Conservation (phyloP, 306 rosid species). For the Pyrus communis region DNA sequence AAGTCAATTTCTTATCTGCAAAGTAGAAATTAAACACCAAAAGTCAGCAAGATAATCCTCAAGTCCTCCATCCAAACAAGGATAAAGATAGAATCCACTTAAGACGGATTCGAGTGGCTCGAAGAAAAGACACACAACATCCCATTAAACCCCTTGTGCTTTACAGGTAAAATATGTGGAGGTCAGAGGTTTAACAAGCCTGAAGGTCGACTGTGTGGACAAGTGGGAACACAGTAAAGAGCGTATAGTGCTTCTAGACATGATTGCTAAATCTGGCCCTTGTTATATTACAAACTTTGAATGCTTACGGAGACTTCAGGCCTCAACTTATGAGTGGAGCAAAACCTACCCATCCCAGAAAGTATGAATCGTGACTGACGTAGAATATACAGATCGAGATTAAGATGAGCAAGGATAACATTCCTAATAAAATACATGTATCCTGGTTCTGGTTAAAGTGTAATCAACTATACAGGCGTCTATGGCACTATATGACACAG, state of each 20-base stretch:
- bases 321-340: conserved; percentile 5
- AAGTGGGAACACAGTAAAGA: background rate
- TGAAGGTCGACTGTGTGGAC: background rate
- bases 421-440: background rate
- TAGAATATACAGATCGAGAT: background rate
- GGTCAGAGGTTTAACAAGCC: background rate
- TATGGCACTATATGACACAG: background rate
- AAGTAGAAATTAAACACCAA: conserved; percentile 17
- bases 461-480: background rate
- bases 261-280: background rate
- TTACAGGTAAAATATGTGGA: background rate
- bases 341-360: background rate
- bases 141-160: conserved; percentile 14
- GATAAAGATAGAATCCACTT: conserved; percentile 18
- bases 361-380: background rate
- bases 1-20: conserved; percentile 5
- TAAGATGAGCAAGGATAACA: background rate
- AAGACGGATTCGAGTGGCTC: conserved; percentile 7
- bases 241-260: conserved; percentile 9
- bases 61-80: background rate
- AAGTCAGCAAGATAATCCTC: background rate
- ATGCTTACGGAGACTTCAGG: background rate
- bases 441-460: background rate
- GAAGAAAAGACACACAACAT: conserved; percentile 14
- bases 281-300: background rate